Percentiles rank a stretch among this genome's conserved stretches.
Conservation (phyloP, 2,329 filamentous ascomycete species). For the Exutisphaerella laricina region DNA sequence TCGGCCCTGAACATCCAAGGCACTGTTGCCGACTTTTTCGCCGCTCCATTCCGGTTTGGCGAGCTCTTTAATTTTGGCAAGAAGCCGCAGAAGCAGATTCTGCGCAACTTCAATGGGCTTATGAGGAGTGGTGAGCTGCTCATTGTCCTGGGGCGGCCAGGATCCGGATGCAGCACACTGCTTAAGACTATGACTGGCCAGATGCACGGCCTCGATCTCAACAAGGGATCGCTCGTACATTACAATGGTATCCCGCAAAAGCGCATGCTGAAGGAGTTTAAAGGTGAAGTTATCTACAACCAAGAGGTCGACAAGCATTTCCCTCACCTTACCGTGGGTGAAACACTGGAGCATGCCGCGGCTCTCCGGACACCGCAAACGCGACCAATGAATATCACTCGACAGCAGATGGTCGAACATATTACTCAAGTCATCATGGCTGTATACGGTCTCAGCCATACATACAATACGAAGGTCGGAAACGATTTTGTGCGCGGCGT, state of each 20-base stretch:
- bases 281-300: conserved; percentile 44
- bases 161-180: conserved; percentile 59
- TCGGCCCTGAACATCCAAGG: conserved; percentile 63
- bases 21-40: conserved; percentile 56
- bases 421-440: conserved; percentile 49
- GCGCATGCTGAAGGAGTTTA: conserved; percentile 44
- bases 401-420: conserved; percentile 43
- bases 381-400: conserved; percentile 34
- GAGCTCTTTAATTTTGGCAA: conserved; percentile 50
- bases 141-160: conserved; percentile 45
- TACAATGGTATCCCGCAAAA: conserved; percentile 53
- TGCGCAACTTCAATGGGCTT: conserved; percentile 50
- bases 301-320: conserved; percentile 50
- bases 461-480: conserved; percentile 51
- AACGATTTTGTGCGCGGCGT: conserved; percentile 58
- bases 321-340: conserved; percentile 51
- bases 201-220: conserved; percentile 52
- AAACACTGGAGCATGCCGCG: conserved; percentile 54
- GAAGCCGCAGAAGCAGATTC: conserved; percentile 50
- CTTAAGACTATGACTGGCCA: conserved; percentile 59
- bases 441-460: conserved; percentile 51
- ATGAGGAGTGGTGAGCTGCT: conserved; percentile 47
- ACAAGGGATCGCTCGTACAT: conserved; percentile 49
- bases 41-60: conserved; percentile 53
- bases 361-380: conserved; percentile 46